phyloP scores from a whole-genome alignment of 208 protist genomes.

The Vickermania spadyakhi region DNA sequence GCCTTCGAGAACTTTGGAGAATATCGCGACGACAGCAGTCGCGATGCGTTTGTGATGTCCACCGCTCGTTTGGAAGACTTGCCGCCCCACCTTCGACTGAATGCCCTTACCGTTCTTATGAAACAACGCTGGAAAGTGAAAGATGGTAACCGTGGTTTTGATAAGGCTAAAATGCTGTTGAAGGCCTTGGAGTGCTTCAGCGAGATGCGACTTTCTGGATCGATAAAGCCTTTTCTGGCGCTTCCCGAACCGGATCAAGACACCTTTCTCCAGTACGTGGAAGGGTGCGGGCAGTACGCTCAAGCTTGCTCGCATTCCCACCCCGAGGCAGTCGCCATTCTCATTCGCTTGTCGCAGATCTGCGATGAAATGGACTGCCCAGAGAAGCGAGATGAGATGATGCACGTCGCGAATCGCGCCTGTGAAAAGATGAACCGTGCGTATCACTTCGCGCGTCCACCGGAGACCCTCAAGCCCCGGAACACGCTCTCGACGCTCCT shows the following conservation, averaged over 20 bases:
- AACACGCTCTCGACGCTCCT: constrained; percentile 20
- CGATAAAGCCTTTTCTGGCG: constrained; percentile 50
- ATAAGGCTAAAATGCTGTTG: constrained; percentile 78
- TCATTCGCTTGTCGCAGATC: constrained; percentile 70
- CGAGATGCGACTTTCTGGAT: constrained; percentile 56
- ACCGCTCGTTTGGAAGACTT: constrained; percentile 70
- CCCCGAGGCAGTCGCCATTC: constrained; percentile 62
- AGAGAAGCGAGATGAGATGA: constrained; percentile 79
- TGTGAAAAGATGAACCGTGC: constrained; percentile 59
- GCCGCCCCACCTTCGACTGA: constrained; percentile 51
- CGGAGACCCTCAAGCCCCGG: constrained; percentile 1
- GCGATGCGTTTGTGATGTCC: constrained; percentile 63
- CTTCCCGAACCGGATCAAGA: constrained; percentile 75
- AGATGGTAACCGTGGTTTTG: constrained; percentile 78
- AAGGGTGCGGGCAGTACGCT: constrained; percentile 59
- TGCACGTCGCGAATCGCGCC: constrained; percentile 62
- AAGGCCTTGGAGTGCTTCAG: constrained; percentile 84
- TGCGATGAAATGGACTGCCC: constrained; percentile 84
- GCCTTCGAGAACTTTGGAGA: constrained; percentile 77
- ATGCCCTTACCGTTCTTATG: constrained; percentile 68
- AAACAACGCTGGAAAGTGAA: constrained; percentile 61
- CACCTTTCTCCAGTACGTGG: constrained; percentile 81
- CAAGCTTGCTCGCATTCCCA: constrained; percentile 80
- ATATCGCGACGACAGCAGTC: constrained; percentile 60
- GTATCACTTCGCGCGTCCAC: constrained; percentile 61